These are phyloP conservation scores for Cystobasidiaceae sp. DNA, from an alignment of 1,284 basidiomycete species.

Conservation along the genomic window DNA sequence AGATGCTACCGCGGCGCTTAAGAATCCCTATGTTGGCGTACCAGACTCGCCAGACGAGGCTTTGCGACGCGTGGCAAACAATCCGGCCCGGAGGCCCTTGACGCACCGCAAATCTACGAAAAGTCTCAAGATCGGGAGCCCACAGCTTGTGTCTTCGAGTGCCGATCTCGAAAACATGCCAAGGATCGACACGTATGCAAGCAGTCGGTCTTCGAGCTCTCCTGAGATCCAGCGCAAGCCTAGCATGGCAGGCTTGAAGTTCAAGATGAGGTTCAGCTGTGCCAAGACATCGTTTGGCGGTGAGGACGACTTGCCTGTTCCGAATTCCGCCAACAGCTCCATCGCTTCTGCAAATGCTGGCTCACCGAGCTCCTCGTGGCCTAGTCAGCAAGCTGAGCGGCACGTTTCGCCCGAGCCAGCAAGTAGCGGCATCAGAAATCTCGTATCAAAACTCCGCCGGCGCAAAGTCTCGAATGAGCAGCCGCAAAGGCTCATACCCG, in stretches of 20 bases:
- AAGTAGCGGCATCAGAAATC: not conserved
- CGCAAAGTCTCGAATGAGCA: constrained; percentile 13
- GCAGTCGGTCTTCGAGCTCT: not conserved
- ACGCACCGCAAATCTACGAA: constrained; percentile 16
- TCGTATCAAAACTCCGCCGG: constrained; percentile 19
- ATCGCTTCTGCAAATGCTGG: not conserved
- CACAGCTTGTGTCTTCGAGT: constrained; percentile 22
- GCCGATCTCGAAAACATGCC: constrained; percentile 25
- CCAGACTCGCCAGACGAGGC: constrained; percentile 16
- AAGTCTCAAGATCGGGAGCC: constrained; percentile 17
- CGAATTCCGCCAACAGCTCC: not conserved
- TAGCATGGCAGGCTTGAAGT: constrained; percentile 13
- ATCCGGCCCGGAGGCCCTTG: not conserved
- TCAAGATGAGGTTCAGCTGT: constrained; percentile 24
- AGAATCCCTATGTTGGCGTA: not conserved
- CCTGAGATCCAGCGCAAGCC: constrained; percentile 15
- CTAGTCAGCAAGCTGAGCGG: not conserved
- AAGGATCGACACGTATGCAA: constrained; percentile 4
- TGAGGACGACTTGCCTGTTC: not conserved
- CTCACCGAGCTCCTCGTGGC: not conserved
- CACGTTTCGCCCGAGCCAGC: not conserved
- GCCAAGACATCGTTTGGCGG: not conserved
- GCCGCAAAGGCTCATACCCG: not conserved
- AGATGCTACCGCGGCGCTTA: constrained; percentile 19
- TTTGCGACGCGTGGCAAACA: not conserved